Conservation (phyloP, 164 flowering plant genomes). For the Tetracentron sinense region DNA sequence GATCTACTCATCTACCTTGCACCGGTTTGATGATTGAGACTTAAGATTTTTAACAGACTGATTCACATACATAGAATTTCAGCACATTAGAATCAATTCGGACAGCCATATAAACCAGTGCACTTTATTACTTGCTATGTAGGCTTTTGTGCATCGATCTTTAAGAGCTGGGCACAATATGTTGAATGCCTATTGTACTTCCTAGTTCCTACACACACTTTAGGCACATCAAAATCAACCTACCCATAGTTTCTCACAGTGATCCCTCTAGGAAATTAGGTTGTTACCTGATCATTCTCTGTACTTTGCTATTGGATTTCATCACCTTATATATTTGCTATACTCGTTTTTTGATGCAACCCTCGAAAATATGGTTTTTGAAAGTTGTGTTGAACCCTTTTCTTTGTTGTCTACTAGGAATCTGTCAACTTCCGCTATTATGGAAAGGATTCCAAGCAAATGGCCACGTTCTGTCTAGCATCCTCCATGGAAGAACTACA, state of each 20-base stretch:
- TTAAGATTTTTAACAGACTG: too few relatives aligned
- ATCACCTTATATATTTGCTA: background rate
- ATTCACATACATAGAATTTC: too few relatives aligned
- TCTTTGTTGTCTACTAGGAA: slow-evolving; percentile 38
- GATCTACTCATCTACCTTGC: too few relatives aligned
- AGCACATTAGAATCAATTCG: too few relatives aligned
- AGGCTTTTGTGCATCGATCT: too few relatives aligned
- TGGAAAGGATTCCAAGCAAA: slow-evolving; percentile 96
- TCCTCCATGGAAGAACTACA: slow-evolving; percentile 96
- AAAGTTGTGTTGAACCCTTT: background rate
- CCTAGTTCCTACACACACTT: too few relatives aligned
- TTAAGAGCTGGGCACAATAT: background rate
- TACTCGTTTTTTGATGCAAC: background rate
- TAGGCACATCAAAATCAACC: too few relatives aligned
- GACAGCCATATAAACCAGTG: too few relatives aligned
- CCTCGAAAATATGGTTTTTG: background rate
- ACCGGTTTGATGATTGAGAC: too few relatives aligned
- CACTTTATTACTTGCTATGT: too few relatives aligned
- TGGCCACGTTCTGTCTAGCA: slow-evolving; percentile 99
- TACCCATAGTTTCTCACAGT: too few relatives aligned
- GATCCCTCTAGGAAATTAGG: too few relatives aligned
- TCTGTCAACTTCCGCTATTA: slow-evolving; percentile 77
- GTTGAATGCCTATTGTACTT: background rate
- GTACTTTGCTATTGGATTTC: background rate
- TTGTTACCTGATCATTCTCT: background rate